These are phyloP conservation scores for Pichia sp. DNA, from an alignment of 1,139 yeast genomes.

Conservation along the genomic window DNA sequence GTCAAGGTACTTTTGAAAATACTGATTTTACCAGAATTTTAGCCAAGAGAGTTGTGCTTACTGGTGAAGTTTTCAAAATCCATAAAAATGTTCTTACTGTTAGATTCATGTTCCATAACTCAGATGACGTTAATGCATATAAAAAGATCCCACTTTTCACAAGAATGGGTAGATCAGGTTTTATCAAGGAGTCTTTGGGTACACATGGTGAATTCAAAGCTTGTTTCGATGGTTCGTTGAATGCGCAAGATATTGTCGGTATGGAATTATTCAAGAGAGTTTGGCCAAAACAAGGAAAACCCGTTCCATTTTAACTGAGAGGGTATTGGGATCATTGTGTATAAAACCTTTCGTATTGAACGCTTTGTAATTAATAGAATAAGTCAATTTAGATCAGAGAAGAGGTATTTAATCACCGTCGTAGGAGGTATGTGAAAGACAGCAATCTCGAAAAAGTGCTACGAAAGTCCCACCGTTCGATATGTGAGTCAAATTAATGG, in stretches of 20 bases:
- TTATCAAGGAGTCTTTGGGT: conserved; percentile 90
- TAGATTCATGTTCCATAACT: conserved; percentile 94
- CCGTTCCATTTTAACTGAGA: conserved; percentile 4
- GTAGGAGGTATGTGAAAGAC: too few relatives aligned
- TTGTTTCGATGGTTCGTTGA: conserved; percentile 82
- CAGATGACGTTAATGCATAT: conserved; percentile 84
- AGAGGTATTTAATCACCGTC: too few relatives aligned
- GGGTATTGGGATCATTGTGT: neutral
- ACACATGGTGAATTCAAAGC: conserved; percentile 98
- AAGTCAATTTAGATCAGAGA: too few relatives aligned
- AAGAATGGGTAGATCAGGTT: conserved; percentile 86
- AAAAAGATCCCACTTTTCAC: conserved; percentile 91
- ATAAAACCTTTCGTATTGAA: neutral
- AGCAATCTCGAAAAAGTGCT: too few relatives aligned
- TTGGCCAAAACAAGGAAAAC: conserved; percentile 56
- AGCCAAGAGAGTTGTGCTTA: conserved; percentile 81
- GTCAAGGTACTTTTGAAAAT: conserved; percentile 85
- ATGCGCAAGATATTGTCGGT: conserved; percentile 88
- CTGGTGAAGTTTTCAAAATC: conserved; percentile 94
- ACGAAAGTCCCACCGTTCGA: too few relatives aligned
- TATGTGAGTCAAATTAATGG: too few relatives aligned
- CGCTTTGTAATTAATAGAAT: too few relatives aligned
- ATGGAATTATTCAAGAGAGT: conserved; percentile 91
- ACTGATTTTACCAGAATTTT: conserved; percentile 78
- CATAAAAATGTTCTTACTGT: conserved; percentile 88